phyloP scores from a whole-genome alignment of 805 yeast species.

The Metschnikowia santaceciliae region DNA sequence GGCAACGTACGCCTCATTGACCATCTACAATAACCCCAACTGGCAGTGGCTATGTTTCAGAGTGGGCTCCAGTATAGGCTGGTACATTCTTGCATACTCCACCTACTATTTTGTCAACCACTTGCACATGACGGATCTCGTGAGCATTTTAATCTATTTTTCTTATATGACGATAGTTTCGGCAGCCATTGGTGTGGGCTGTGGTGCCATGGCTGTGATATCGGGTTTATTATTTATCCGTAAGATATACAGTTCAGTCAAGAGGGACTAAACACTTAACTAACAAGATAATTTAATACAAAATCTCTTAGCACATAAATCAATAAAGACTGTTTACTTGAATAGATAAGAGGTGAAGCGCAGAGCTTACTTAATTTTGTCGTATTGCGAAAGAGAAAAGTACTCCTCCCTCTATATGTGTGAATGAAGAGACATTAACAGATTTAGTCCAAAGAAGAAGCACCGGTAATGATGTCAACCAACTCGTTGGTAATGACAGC shows the following conservation, averaged over 20 bases:
- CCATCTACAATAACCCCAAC: slow-evolving; percentile 48
- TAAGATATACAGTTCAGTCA: slow-evolving; percentile 55
- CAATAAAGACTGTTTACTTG: too few relatives aligned
- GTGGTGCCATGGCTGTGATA: slow-evolving; percentile 71
- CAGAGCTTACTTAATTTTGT: slow-evolving; percentile 1
- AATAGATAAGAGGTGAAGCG: too few relatives aligned
- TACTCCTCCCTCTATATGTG: neutral
- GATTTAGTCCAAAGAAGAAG: slow-evolving; percentile 86
- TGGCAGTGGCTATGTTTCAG: slow-evolving; percentile 87
- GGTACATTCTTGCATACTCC: slow-evolving; percentile 66
- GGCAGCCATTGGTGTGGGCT: slow-evolving; percentile 57
- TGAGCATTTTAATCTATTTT: slow-evolving; percentile 64
- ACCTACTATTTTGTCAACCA: slow-evolving; percentile 58
- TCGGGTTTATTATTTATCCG: slow-evolving; percentile 65
- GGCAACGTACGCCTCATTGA: slow-evolving; percentile 59
- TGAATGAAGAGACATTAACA: slow-evolving; percentile 7
- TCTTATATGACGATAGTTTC: slow-evolving; percentile 67
- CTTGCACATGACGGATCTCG: slow-evolving; percentile 61
- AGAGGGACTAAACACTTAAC: slow-evolving; percentile 41
- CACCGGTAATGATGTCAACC: slow-evolving; percentile 99
- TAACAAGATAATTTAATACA: too few relatives aligned
- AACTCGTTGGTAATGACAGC: slow-evolving; percentile 64
- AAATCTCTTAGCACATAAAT: neutral
- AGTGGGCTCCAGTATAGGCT: slow-evolving; percentile 64
- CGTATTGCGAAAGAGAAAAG: neutral